phyloP scores from a whole-genome alignment of 176 grass and related monocot species.

The Oryza rufipogon region DNA sequence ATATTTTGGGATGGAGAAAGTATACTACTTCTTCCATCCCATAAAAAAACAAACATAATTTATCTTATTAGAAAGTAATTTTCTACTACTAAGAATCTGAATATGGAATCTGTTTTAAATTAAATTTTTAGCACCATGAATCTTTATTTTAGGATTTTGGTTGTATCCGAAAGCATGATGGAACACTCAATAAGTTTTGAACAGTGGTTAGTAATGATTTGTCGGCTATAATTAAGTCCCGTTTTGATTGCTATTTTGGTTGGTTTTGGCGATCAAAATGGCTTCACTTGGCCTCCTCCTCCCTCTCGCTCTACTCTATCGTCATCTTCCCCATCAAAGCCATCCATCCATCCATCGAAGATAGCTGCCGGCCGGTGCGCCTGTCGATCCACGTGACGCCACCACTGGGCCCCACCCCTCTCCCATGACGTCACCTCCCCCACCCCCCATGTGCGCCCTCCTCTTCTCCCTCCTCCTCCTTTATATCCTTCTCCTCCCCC shows the following conservation, averaged over 20 bases:
- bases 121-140: too few relatives aligned
- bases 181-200: background rate
- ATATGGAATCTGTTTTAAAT: too few relatives aligned
- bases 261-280: background rate
- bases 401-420: slow-evolving; percentile 25
- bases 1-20: too few relatives aligned
- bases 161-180: background rate
- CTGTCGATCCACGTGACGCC: slow-evolving; percentile 51
- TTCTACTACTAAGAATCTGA: too few relatives aligned
- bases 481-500: slow-evolving; percentile 26
- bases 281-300: too few relatives aligned
- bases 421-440: slow-evolving; percentile 49
- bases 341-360: background rate
- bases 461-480: slow-evolving; percentile 15
- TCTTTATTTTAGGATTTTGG: too few relatives aligned
- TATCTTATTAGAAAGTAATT: too few relatives aligned
- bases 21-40: too few relatives aligned
- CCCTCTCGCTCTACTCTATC: too few relatives aligned
- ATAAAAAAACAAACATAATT: too few relatives aligned
- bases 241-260: background rate
- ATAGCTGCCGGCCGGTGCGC: background rate
- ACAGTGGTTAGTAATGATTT: background rate
- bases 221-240: background rate
- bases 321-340: too few relatives aligned
- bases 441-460: slow-evolving; percentile 43